Percentiles rank a stretch among this genome's conserved stretches.
These are phyloP conservation scores for Paecilomyces fulvus DNA, from an alignment of 2,329 filamentous ascomycete genomes.

Conservation along the genomic window DNA sequence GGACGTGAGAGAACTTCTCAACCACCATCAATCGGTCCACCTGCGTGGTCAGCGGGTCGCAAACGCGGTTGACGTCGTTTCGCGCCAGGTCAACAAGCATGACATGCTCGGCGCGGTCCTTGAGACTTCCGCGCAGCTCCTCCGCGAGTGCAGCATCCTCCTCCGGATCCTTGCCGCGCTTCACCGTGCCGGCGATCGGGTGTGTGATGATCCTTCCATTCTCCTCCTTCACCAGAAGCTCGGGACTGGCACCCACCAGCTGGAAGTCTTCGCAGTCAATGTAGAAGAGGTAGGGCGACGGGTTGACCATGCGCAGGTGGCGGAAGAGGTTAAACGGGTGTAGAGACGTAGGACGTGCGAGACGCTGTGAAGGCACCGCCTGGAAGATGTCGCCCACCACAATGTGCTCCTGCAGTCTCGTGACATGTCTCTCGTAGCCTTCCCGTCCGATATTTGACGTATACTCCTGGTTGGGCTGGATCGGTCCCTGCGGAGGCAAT, in stretches of 20 bases:
- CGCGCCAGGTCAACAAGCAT: slow-evolving; percentile 95
- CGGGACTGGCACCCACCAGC: slow-evolving; percentile 89
- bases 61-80: slow-evolving; percentile 94
- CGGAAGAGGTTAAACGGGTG: slow-evolving; percentile 99
- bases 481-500: slow-evolving; percentile 66
- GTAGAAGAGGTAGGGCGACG: slow-evolving; percentile 95
- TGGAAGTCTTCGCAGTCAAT: slow-evolving; percentile 87
- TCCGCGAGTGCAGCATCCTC: slow-evolving; percentile 74
- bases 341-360: slow-evolving; percentile 77
- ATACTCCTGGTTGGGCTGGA: slow-evolving; percentile 67
- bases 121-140: slow-evolving; percentile 69
- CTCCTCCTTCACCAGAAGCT: slow-evolving; percentile 88
- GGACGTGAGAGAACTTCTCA: slow-evolving; percentile 91
- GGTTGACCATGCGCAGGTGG: slow-evolving; percentile 92
- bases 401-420: slow-evolving; percentile 81
- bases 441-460: slow-evolving; percentile 82
- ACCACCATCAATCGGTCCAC: slow-evolving; percentile 94
- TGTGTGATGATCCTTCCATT: slow-evolving; percentile 84
- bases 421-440: slow-evolving; percentile 89
- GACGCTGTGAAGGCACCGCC: slow-evolving; percentile 87
- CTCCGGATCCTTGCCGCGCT: slow-evolving; percentile 68
- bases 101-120: slow-evolving; percentile 90
- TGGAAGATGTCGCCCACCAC: slow-evolving; percentile 91
- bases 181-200: slow-evolving; percentile 92
- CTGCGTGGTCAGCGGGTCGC: slow-evolving; percentile 77